phyloP scores from a whole-genome alignment of 169 alveolate genomes.

The Eimeria mitis region DNA sequence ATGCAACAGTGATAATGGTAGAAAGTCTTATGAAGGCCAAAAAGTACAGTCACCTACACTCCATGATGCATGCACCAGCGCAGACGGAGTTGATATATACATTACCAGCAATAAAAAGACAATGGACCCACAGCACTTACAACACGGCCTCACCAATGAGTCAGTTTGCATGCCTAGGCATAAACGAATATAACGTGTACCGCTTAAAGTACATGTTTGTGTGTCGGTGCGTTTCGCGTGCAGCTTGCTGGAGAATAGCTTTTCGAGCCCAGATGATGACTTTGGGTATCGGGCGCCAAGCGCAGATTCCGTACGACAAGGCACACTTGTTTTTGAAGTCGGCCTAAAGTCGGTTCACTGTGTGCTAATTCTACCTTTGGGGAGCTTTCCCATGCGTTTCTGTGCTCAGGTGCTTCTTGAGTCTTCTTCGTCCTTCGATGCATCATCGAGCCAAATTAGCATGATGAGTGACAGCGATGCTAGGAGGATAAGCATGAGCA shows the following conservation, averaged over 20 bases:
- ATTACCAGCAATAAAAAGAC: neutral
- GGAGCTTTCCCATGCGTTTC: neutral
- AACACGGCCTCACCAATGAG: neutral
- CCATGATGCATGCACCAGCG: neutral
- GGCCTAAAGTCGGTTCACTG: neutral
- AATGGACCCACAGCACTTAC: neutral
- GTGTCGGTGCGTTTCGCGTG: neutral
- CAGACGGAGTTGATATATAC: neutral
- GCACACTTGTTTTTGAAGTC: neutral
- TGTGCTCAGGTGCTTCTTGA: neutral
- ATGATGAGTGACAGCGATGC: neutral
- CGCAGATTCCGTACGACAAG: constrained; percentile 4
- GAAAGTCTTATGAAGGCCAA: constrained; percentile 29
- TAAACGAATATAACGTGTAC: neutral
- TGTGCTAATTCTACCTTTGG: neutral
- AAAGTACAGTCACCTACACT: constrained; percentile 1
- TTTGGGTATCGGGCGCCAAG: constrained; percentile 35
- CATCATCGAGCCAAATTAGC: constrained; percentile 11
- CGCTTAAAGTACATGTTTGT: neutral
- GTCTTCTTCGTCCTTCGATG: constrained; percentile 30
- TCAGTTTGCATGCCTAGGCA: neutral
- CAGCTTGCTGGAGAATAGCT: constrained; percentile 28
- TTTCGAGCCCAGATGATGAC: constrained; percentile 30
- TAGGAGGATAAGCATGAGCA: neutral
- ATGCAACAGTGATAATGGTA: constrained; percentile 46